phyloP scores from a whole-genome alignment of 2,329 filamentous ascomycete species.

The Cylindrodendrum hubeiense region DNA sequence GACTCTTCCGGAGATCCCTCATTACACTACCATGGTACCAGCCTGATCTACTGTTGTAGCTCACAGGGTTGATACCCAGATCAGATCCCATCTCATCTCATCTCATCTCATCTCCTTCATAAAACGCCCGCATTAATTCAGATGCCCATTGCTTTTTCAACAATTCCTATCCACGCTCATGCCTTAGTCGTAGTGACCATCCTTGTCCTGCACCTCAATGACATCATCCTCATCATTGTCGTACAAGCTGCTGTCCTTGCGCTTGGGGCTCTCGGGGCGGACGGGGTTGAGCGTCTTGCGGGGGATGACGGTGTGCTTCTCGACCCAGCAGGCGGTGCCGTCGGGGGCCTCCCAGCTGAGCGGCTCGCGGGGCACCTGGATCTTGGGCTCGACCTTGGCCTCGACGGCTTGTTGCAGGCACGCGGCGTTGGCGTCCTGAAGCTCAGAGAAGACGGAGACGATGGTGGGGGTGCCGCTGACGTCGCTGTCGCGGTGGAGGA shows the following conservation, averaged over 20 bases:
- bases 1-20: background rate
- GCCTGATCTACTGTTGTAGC: slow-evolving; percentile 2
- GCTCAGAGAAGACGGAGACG: slow-evolving; percentile 48
- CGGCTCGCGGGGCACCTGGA: slow-evolving; percentile 39
- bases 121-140: slow-evolving; percentile 12
- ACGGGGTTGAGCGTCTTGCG: slow-evolving; percentile 28
- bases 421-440: slow-evolving; percentile 52
- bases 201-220: slow-evolving; percentile 41
- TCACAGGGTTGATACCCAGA: background rate
- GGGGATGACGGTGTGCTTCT: slow-evolving; percentile 47
- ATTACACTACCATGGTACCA: background rate
- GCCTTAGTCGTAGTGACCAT: slow-evolving; percentile 41
- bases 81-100: slow-evolving; percentile 18
- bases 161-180: background rate
- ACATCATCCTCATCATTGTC: slow-evolving; percentile 45
- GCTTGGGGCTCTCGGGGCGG: slow-evolving; percentile 26
- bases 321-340: slow-evolving; percentile 53
- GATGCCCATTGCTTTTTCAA: background rate
- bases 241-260: slow-evolving; percentile 43
- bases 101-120: slow-evolving; percentile 13
- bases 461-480: slow-evolving; percentile 41
- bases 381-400: slow-evolving; percentile 42
- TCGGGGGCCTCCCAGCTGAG: slow-evolving; percentile 52
- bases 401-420: slow-evolving; percentile 46
- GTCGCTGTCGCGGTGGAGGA: slow-evolving; percentile 50